A percentile compares a stretch with the other conserved stretches of the same genome.
Conservation (phyloP, 1,284 basidiomycete species). For the Gymnopus androsaceus region DNA sequence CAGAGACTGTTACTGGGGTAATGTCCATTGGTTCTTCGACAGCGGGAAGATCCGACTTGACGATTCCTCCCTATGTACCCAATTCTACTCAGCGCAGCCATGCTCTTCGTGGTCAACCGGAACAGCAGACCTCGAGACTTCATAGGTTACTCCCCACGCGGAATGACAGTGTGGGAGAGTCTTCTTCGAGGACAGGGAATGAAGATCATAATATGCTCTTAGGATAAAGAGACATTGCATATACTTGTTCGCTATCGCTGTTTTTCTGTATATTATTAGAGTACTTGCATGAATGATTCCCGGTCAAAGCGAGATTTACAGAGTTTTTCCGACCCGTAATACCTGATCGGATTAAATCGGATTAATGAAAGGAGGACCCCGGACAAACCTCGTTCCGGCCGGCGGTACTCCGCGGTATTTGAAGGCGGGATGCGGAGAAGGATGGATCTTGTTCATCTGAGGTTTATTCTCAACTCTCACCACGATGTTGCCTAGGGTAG, state of each 20-base stretch:
- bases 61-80: conserved; percentile 10
- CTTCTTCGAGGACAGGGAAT: neutral
- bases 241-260: neutral
- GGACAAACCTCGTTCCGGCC: too few species aligned
- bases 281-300: too few species aligned
- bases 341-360: too few species aligned
- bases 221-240: conserved; percentile 1
- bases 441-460: too few species aligned
- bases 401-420: neutral
- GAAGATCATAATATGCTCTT: conserved; percentile 12
- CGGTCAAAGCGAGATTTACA: conserved; percentile 5
- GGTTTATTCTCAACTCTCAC: conserved; percentile 5
- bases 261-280: too few species aligned
- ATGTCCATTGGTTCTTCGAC: conserved; percentile 3
- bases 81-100: conserved; percentile 10
- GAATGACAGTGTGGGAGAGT: conserved; percentile 11
- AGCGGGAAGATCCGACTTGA: conserved; percentile 6
- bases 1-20: conserved; percentile 16
- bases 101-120: neutral
- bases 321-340: neutral
- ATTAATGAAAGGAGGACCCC: too few species aligned
- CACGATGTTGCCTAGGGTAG: conserved; percentile 8
- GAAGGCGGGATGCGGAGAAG: neutral
- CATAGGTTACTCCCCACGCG: conserved; percentile 4
- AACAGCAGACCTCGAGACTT: neutral